Evolutionary conservation across 306 rosid species (phyloP).

Genomic region (Urtica urens): DNA sequence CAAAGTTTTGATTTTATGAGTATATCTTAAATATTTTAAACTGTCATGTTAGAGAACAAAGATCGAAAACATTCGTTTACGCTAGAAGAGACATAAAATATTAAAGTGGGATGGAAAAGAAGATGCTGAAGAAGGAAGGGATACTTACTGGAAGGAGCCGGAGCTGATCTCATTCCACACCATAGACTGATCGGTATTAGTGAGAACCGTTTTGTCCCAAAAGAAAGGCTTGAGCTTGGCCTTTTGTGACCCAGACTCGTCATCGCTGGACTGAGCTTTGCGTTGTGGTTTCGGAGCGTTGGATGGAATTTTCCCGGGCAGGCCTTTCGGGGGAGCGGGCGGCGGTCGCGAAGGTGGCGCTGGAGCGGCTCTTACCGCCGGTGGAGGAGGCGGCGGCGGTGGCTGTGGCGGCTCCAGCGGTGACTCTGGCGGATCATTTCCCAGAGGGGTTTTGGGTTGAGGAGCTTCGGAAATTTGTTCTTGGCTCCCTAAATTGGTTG

Average conservation of each 20-base stretch:
- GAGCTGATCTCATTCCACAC: conserved; percentile 86
- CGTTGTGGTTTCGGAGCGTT: conserved; percentile 19
- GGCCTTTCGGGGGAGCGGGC: conserved; percentile 50
- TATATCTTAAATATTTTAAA: too few relatives aligned
- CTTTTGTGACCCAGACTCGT: conserved; percentile 42
- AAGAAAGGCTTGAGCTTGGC: conserved; percentile 90
- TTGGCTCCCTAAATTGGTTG: conserved; percentile 24
- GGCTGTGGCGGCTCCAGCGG: conserved; percentile 25
- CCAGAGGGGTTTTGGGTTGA: conserved; percentile 36
- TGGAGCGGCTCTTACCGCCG: conserved; percentile 18
- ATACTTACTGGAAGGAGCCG: conserved; percentile 97
- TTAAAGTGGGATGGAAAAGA: too few relatives aligned
- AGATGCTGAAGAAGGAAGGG: too few relatives aligned
- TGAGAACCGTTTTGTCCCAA: conserved; percentile 79
- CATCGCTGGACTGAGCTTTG: conserved; percentile 18
- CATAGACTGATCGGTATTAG: conserved; percentile 78
- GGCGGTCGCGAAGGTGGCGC: conserved; percentile 41
- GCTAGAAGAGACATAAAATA: too few relatives aligned
- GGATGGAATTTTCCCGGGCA: conserved; percentile 30
- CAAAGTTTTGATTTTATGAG: too few relatives aligned
- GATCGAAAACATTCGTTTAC: too few relatives aligned
- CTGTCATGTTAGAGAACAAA: too few relatives aligned
- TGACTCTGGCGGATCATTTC: conserved; percentile 33
- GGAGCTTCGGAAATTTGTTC: conserved; percentile 33
- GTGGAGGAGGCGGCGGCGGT: conserved; percentile 12